phyloP scores from a whole-genome alignment of 768 basidiomycete species.

The Macrolepiota albuminosa region DNA sequence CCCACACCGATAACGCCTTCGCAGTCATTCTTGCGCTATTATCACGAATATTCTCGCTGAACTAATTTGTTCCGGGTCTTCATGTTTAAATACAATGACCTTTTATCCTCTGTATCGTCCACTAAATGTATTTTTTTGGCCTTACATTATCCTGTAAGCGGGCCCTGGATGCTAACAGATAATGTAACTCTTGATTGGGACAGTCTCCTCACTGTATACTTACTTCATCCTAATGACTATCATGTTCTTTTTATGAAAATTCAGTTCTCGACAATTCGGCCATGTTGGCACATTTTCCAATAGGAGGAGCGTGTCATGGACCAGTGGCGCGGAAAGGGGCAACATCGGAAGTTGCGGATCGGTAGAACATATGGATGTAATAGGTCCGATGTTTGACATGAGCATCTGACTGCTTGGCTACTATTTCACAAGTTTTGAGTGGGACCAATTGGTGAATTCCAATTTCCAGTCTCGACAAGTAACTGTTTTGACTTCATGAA shows the following conservation, averaged over 20 bases:
- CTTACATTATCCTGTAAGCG: neutral
- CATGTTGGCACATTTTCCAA: neutral
- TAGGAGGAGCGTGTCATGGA: neutral
- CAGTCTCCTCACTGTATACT: neutral
- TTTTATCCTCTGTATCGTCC: neutral
- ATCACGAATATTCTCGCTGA: neutral
- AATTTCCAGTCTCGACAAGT: neutral
- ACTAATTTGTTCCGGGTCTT: neutral
- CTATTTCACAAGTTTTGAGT: neutral
- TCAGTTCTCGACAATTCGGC: neutral
- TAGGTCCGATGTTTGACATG: neutral
- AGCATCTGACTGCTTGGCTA: neutral
- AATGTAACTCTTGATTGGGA: neutral
- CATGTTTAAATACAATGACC: neutral
- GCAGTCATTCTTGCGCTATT: slow-evolving; percentile 3
- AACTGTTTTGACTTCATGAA: neutral
- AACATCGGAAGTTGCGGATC: neutral
- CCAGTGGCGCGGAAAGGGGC: neutral
- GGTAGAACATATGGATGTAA: neutral
- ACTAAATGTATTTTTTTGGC: neutral
- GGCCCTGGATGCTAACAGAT: neutral
- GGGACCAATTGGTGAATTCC: neutral
- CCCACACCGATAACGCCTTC: slow-evolving; percentile 9
- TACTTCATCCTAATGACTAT: neutral
- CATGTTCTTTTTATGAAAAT: neutral